Base-by-base conservation (phyloP, 345 rosid genomes). In the Citropsis articulata region DNA sequence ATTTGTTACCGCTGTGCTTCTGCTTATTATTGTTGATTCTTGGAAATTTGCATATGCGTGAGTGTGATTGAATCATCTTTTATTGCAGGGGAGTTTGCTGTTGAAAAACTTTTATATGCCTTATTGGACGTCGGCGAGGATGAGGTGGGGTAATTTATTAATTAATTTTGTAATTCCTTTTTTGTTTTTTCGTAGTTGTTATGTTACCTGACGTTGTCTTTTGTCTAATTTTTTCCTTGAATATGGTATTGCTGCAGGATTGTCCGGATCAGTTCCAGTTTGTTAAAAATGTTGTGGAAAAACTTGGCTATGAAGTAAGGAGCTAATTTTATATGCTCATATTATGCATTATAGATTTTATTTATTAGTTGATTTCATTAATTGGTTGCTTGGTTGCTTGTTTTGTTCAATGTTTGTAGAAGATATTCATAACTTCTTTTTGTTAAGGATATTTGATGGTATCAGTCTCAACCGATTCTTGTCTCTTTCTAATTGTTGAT, bases 221-320 rank as follows among this genome's bases (percentile, higher is more conserved):
- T 16, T 6, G 38, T 72, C 72, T 69, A 18, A n/a, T 45, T 80
- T 64, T 40, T 48, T n/a, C 62, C 50, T 42, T 60, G 67, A 22
- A 33, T 21, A 18, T 35, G 64, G 57, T 69, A 78, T 53, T 83
- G 45, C 36, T 63, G 77, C 88, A 93, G 98, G 89, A 77, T 79
- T 86, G 82, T 70, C 91, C 98, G 1, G 97, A 93, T 83, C 98
- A 85, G 81, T 95, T 85, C 87, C 90, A 90, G 75, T 86, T 95
- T 40, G 81, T 88, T 84, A 85, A 79, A 79, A 80, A 91, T 80
- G 63, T 90, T 55, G 89, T 88, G 72, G 89, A 89, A 68, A 82
- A 78, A 69, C 88, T 92, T 83, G 98, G 95, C 71, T 88, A 88
- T 76, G 72, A 90, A 78, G 99, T 95, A 93, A 42, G 88, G 25